Percentiles rank a stretch among this genome's conserved stretches.
These are phyloP conservation scores for Pezicula rhizophila DNA, from an alignment of 2,329 filamentous ascomycete genomes.

Conservation along the genomic window DNA sequence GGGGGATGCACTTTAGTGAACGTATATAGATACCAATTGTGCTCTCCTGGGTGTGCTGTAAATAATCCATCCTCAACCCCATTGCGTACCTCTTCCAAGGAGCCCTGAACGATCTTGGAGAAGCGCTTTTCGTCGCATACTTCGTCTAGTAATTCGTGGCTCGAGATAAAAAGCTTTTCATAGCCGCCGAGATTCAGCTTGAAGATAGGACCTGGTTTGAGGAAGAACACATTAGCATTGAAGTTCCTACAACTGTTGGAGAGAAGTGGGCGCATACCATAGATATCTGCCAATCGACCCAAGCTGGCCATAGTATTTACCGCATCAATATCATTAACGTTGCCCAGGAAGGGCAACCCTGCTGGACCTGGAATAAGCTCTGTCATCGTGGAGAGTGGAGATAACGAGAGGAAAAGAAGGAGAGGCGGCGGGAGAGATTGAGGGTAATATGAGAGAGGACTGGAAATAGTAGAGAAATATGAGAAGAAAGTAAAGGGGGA, in stretches of 20 bases:
- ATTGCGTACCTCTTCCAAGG: slow-evolving; percentile 50
- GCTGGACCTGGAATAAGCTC: slow-evolving; percentile 55
- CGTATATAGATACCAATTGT: slow-evolving; percentile 40
- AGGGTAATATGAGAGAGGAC: neutral
- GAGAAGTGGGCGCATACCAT: slow-evolving; percentile 42
- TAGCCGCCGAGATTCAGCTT: slow-evolving; percentile 45
- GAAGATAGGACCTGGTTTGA: slow-evolving; percentile 45
- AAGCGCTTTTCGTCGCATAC: slow-evolving; percentile 62
- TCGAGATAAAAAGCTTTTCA: slow-evolving; percentile 44
- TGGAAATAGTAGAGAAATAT: too few relatives aligned
- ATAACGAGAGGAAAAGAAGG: neutral
- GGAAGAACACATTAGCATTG: neutral
- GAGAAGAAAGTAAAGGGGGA: too few relatives aligned
- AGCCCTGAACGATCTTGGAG: slow-evolving; percentile 46
- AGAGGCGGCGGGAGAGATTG: neutral
- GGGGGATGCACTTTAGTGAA: too few relatives aligned
- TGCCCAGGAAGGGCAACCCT: slow-evolving; percentile 60
- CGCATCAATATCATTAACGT: slow-evolving; percentile 56
- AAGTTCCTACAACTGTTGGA: neutral
- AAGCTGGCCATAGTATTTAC: slow-evolving; percentile 52
- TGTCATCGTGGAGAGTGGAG: slow-evolving; percentile 5
- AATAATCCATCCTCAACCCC: slow-evolving; percentile 62
- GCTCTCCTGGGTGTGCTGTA: slow-evolving; percentile 46
- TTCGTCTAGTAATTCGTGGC: slow-evolving; percentile 53
- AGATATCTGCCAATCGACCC: slow-evolving; percentile 52